Conservation (phyloP, 345 rosid species). For the Firmiana major region DNA sequence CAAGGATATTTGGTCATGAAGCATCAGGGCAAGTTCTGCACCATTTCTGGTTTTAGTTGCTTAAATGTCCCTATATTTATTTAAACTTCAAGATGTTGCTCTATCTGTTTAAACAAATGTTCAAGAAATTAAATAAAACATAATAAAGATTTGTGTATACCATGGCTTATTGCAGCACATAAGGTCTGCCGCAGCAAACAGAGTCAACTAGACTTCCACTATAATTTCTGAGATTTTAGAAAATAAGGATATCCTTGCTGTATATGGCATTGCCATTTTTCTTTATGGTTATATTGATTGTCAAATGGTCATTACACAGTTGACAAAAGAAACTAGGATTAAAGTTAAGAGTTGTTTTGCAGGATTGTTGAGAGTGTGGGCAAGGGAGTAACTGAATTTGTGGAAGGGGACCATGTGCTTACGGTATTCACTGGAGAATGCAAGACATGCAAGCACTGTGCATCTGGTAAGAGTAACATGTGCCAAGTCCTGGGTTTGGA, state of each 20-base stretch:
- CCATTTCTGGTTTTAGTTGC: slow-evolving; percentile 4
- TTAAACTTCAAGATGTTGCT: neutral
- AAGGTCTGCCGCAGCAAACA: neutral
- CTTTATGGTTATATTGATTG: neutral
- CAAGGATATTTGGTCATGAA: slow-evolving; percentile 94
- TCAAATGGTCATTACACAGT: neutral
- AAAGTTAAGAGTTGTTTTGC: slow-evolving; percentile 20
- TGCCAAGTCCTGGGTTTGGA: slow-evolving; percentile 86
- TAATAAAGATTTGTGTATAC: neutral
- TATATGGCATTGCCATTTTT: neutral
- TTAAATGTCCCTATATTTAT: neutral
- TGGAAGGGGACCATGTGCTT: slow-evolving; percentile 80
- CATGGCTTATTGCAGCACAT: neutral
- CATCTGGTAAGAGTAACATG: slow-evolving; percentile 73
- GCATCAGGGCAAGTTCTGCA: slow-evolving; percentile 68
- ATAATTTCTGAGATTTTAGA: neutral
- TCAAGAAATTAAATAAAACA: neutral
- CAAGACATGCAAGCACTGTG: slow-evolving; percentile 60
- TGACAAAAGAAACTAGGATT: neutral
- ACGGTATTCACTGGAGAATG: slow-evolving; percentile 90
- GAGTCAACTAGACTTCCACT: neutral
- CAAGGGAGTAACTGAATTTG: slow-evolving; percentile 68
- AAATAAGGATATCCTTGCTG: neutral
- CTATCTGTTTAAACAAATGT: neutral
- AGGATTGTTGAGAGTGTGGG: slow-evolving; percentile 92